These are phyloP conservation scores for Metarhizium rileyi DNA, from an alignment of 2,329 filamentous ascomycete genomes.

Conservation along the genomic window DNA sequence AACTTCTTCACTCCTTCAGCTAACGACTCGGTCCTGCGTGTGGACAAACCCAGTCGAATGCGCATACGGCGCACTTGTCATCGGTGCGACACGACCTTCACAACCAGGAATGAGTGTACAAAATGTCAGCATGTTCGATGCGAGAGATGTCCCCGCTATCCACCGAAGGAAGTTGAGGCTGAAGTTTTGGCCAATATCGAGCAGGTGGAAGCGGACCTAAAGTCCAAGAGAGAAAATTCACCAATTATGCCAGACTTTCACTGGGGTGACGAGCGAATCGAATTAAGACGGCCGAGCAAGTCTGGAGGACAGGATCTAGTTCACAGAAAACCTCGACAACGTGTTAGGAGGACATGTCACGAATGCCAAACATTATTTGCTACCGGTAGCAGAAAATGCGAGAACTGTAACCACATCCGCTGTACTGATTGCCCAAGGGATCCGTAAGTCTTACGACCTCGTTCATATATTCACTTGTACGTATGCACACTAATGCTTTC, in stretches of 20 bases:
- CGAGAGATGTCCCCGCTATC: conserved; percentile 68
- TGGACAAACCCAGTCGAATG: conserved; percentile 70
- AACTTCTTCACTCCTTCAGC: conserved; percentile 40
- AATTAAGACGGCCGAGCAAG: conserved; percentile 54
- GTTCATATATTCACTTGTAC: neutral
- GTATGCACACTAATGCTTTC: neutral
- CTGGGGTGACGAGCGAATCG: conserved; percentile 34
- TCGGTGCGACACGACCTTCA: conserved; percentile 66
- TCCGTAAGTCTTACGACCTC: conserved; percentile 47
- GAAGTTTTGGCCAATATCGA: conserved; percentile 43
- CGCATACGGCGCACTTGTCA: conserved; percentile 74
- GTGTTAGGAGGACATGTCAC: conserved; percentile 68
- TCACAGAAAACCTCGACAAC: conserved; percentile 61
- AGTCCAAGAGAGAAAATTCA: conserved; percentile 48
- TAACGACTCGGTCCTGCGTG: conserved; percentile 48
- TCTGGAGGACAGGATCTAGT: conserved; percentile 61
- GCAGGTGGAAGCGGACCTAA: conserved; percentile 37
- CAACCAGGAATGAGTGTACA: conserved; percentile 60
- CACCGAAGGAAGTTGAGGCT: conserved; percentile 52
- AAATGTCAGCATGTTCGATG: conserved; percentile 74
- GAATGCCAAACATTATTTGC: conserved; percentile 57
- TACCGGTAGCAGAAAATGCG: conserved; percentile 51
- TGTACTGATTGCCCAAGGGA: conserved; percentile 76
- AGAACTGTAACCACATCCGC: conserved; percentile 59
- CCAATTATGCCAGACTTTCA: conserved; percentile 42